Evolutionary conservation across 2,329 filamentous ascomycete genomes (phyloP), one percentile per base, ranked within the genome.

Genomic region (Ceratocystiopsis sp.): DNA sequence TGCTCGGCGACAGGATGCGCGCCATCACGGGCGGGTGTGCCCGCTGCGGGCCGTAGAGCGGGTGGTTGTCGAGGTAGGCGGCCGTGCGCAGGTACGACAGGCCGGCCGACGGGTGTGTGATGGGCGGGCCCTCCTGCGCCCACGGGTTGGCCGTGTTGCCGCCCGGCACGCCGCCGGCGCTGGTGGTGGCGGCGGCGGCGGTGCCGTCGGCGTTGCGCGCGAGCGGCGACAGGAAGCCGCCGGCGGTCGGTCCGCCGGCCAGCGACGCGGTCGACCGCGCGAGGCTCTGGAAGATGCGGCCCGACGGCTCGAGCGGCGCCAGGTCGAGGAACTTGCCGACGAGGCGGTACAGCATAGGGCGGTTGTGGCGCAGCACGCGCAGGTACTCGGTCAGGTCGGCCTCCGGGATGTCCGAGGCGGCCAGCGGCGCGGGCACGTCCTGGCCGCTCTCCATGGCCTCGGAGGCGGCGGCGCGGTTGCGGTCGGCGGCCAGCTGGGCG

Each of bases 261-360:
- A 29, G 54, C 55, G 29, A 56, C 51, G 15, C 54, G 55, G 42
- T 52, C 34, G 42, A 35, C 34, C 40, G 42, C n/a, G 29, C 35
- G 6, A 51, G 45, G 43, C n/a, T 46, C 45, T 46, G 44, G 25
- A 42, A 41, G 36, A 46, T 33, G 40, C 41, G 41, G 45, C 36
- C 43, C 13, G 25, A 47, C 11, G 53, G 56, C 48, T 58, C 58
- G 17, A 77, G 54, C 1, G 73, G 73, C 2, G 71, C 71, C 15
- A 80, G 66, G 51, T 80, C 76, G 41, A 80, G 61, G 56, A 79
- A 80, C 45, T 66, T 63, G 53, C 73, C 67, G 38, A 80, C 69
- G 37, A 71, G 57, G 8, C 61, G 61, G 55, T 68, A 76, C 3
- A 80, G 59, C 9, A 60, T 58, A 11, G 60, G 54, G 7, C 67